These are phyloP conservation scores for Fusarium globosum DNA, from an alignment of 2,329 filamentous ascomycete species.

Conservation along the genomic window DNA sequence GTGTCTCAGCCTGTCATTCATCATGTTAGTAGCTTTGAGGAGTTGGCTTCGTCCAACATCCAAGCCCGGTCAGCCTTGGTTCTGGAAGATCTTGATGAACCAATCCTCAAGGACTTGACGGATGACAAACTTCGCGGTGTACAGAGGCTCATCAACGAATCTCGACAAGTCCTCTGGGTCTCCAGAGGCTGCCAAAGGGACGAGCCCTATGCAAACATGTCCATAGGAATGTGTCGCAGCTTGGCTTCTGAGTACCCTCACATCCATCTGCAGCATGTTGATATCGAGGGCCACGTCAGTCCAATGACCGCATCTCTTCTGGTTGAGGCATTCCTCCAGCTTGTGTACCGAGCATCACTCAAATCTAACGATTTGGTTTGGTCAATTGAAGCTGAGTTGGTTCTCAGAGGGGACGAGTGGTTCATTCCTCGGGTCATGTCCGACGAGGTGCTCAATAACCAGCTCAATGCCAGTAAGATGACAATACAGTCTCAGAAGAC, in stretches of 20 bases:
- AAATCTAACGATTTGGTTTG: not conserved
- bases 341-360: not conserved
- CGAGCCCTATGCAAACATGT: conserved; percentile 13
- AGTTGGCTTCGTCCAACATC: not conserved
- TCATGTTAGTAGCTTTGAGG: not conserved
- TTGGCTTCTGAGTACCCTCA: conserved; percentile 9
- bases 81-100: conserved; percentile 10
- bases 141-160: conserved; percentile 1
- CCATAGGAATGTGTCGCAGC: conserved; percentile 10
- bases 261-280: conserved; percentile 10
- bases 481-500: not conserved
- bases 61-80: not conserved
- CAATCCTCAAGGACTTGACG: conserved; percentile 2
- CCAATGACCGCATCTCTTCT: not conserved
- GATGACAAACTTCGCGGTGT: not conserved
- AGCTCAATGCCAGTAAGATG: conserved; percentile 1
- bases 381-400: not conserved
- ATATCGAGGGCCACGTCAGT: not conserved
- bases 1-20: not conserved
- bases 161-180: not conserved
- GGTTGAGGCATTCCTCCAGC: not conserved
- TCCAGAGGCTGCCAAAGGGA: conserved; percentile 2
- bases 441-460: not conserved
- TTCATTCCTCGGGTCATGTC: not conserved
- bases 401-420: not conserved